These are phyloP conservation scores for Phaeosphaeria sp. DNA, from an alignment of 2,329 filamentous ascomycete genomes.

Conservation along the genomic window DNA sequence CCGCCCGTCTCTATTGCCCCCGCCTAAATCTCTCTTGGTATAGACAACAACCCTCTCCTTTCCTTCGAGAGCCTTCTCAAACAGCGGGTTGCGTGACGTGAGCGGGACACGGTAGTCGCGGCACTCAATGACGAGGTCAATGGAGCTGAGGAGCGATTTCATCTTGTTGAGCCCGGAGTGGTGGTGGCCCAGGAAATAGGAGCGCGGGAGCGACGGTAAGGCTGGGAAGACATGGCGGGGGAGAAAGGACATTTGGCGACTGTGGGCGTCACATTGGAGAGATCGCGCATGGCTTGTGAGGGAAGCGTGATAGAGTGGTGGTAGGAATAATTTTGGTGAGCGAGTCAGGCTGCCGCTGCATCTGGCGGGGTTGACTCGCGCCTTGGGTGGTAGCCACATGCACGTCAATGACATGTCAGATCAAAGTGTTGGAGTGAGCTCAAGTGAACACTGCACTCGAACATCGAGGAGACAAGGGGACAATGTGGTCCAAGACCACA, in stretches of 20 bases:
- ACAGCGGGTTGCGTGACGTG: conserved; percentile 86
- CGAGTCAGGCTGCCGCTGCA: too few species aligned
- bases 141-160: conserved; percentile 77
- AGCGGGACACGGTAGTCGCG: conserved; percentile 91
- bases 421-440: too few species aligned
- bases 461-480: background rate
- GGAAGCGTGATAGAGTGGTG: too few species aligned
- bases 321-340: too few species aligned
- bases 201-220: conserved; percentile 78
- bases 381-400: too few species aligned
- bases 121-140: conserved; percentile 91
- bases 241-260: conserved; percentile 57
- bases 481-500: conserved; percentile 1
- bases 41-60: conserved; percentile 83
- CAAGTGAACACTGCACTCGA: too few species aligned
- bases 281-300: too few species aligned
- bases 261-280: too few species aligned
- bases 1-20: conserved; percentile 33
- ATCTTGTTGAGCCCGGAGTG: conserved; percentile 80
- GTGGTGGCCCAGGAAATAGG: conserved; percentile 96
- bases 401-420: too few species aligned
- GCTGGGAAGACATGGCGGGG: conserved; percentile 77
- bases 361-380: too few species aligned
- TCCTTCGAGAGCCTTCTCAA: conserved; percentile 77
- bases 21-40: conserved; percentile 75